Base-by-base conservation (phyloP, 352 stramenopile species). In the Globisporangium radiosum region DNA sequence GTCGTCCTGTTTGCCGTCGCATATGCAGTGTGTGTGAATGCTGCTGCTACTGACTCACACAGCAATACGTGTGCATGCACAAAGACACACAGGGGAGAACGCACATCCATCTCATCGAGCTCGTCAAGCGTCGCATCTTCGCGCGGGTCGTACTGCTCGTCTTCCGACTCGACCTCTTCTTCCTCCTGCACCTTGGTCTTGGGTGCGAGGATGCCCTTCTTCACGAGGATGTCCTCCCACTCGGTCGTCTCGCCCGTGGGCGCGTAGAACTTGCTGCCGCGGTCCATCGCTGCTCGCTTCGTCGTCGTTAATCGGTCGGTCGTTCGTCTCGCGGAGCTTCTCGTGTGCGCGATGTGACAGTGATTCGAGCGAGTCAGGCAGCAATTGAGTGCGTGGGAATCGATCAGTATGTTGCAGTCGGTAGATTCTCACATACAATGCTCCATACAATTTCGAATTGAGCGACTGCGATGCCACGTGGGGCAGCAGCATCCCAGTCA, bases 201-300 rank as follows among this genome's bases (percentile, higher is more conserved):
- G 48, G 86, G 86, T 25, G 86, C 86, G 37, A 95, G 66, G 62
- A 95, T 95, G 6, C 86, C 86, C 62, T 91, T 92, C 71, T 94
- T 95, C 52, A 95, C 70, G 57, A 95, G 67, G 63, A 95, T 95
- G 56, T 95, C 86, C 69, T 95, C 86, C 86, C 86, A 95, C 71
- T 95, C 84, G 38, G 86, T 95, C 59, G 86, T 95, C 74, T 95
- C 86, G 63, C 86, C 86, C 64, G 86, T 95, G 17, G 83, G 83
- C 70, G 73, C 86, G 73, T 95, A 95, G 63, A 72, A 84, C 69
- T 91, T 88, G 66, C 83, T 87, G 47, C 86, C 86, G 47, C 84
- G 84, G 65, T 93, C 83, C 42, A 65, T 60, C 17, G 7, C 65
- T 64, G 33, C 62, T 47, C 25, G 13, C n/a, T 37, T 57, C 40